Evolutionary conservation across 352 stramenopile species (phyloP).

Genomic region (Thraustochytrium aureum): DNA sequence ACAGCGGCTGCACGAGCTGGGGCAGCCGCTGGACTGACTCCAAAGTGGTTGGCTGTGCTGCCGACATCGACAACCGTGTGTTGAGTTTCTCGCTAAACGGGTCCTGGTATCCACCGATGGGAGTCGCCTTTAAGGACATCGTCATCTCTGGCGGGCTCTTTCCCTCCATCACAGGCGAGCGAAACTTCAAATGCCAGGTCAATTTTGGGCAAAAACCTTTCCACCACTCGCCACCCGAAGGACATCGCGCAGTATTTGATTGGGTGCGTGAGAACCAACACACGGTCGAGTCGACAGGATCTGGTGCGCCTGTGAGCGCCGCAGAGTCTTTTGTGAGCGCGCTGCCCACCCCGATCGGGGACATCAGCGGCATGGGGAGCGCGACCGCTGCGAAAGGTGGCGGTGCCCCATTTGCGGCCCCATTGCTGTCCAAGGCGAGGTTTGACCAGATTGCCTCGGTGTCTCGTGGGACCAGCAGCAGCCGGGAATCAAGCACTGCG

Average conservation of each 20-base stretch:
- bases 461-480: neutral
- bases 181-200: conserved; percentile 38
- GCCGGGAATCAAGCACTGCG: neutral
- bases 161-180: conserved; percentile 53
- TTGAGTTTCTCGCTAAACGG: conserved; percentile 85
- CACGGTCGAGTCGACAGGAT: conserved; percentile 37
- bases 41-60: conserved; percentile 82
- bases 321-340: conserved; percentile 31
- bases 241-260: conserved; percentile 39
- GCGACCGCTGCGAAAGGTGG: too few relatives aligned
- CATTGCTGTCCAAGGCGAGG: neutral
- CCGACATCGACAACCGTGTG: conserved; percentile 73
- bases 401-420: too few relatives aligned
- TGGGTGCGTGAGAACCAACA: conserved; percentile 42
- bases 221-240: neutral
- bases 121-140: conserved; percentile 55
- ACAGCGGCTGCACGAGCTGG: conserved; percentile 78
- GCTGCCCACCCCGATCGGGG: neutral
- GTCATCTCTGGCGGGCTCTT: conserved; percentile 46
- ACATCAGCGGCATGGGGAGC: conserved; percentile 10
- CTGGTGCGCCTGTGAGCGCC: neutral
- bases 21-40: conserved; percentile 83
- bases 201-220: conserved; percentile 51
- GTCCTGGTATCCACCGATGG: conserved; percentile 45
- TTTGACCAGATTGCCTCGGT: conserved; percentile 1